Conservation (phyloP, 2,329 filamentous ascomycete genomes). For the Fusarium sp. region DNA sequence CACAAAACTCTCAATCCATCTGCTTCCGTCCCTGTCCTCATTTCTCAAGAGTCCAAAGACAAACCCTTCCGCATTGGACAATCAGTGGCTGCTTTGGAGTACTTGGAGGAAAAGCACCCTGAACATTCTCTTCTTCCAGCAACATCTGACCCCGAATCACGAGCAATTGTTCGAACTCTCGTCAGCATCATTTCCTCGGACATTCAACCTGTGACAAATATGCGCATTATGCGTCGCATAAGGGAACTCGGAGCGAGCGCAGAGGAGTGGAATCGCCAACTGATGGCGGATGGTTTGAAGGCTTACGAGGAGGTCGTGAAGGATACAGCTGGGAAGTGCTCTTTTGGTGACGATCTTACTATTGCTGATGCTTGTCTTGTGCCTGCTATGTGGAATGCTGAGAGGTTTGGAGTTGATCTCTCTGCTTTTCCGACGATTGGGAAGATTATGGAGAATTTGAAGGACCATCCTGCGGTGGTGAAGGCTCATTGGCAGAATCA, state of each 20-base stretch:
- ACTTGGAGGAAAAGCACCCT: conserved; percentile 66
- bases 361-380: conserved; percentile 69
- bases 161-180: conserved; percentile 65
- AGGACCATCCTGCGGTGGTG: conserved; percentile 61
- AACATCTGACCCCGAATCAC: conserved; percentile 48
- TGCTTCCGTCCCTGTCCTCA: conserved; percentile 64
- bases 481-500: conserved; percentile 65
- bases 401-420: conserved; percentile 65
- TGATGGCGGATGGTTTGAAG: conserved; percentile 63
- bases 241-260: conserved; percentile 56
- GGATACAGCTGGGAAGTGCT: conserved; percentile 60
- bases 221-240: conserved; percentile 63
- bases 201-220: conserved; percentile 70
- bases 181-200: conserved; percentile 66
- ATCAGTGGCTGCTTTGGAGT: conserved; percentile 70
- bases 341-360: conserved; percentile 65
- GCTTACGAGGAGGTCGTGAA: conserved; percentile 64
- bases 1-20: conserved; percentile 65
- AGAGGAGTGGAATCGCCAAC: conserved; percentile 61
- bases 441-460: conserved; percentile 58
- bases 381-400: conserved; percentile 68
- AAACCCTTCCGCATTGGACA: conserved; percentile 60
- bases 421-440: conserved; percentile 58
- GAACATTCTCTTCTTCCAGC: conserved; percentile 62
- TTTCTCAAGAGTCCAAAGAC: conserved; percentile 47